Percentiles rank a stretch among this genome's conserved stretches.
Evolutionary conservation across 768 basidiomycete genomes (phyloP).

Genomic region (Boletellus emodensis): DNA sequence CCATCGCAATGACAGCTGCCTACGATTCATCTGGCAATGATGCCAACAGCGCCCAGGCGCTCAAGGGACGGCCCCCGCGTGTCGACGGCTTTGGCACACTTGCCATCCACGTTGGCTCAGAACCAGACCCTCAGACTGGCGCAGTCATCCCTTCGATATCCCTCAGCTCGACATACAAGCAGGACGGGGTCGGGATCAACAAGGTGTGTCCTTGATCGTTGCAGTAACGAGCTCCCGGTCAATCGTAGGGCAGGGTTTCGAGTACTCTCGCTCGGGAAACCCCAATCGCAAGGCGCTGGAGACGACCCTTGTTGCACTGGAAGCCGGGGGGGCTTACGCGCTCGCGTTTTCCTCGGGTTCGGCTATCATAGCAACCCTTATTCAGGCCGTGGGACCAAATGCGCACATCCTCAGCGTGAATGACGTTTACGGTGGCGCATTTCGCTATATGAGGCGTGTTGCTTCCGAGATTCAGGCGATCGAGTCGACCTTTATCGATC

Average conservation of each 20-base stretch:
- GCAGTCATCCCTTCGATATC: conserved; percentile 89
- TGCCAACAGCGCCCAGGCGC: background rate
- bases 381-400: conserved; percentile 68
- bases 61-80: conserved; percentile 11
- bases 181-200: conserved; percentile 71
- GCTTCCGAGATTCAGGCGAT: conserved; percentile 59
- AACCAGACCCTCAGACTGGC: conserved; percentile 65
- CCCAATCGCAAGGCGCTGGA: conserved; percentile 86
- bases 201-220: conserved; percentile 41
- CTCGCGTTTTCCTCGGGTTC: conserved; percentile 85
- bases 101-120: conserved; percentile 85
- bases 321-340: conserved; percentile 65
- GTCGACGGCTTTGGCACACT: conserved; percentile 70
- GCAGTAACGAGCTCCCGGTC: background rate
- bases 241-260: conserved; percentile 58
- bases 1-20: conserved; percentile 20
- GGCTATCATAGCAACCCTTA: conserved; percentile 77
- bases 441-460: conserved; percentile 74
- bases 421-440: conserved; percentile 93
- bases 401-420: conserved; percentile 86
- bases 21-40: background rate
- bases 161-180: conserved; percentile 90
- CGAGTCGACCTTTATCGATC: conserved; percentile 74
- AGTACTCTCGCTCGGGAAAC: conserved; percentile 88
- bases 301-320: conserved; percentile 69